phyloP scores from a whole-genome alignment of 148 eudicot genomes.

The Simmondsia chinensis region DNA sequence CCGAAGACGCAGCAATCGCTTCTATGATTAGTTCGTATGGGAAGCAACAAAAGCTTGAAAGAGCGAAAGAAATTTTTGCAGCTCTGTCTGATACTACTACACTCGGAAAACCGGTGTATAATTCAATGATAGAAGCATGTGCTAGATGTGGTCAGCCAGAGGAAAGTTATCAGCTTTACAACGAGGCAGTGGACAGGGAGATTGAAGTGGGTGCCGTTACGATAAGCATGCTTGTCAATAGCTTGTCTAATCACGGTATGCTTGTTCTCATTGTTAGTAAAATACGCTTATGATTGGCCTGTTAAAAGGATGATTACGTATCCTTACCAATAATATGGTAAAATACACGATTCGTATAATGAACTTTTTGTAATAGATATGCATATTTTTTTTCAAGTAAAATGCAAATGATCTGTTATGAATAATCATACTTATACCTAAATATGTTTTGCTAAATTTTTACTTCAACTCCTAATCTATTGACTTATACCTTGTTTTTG shows the following conservation, averaged over 20 bases:
- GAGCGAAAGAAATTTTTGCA: slow-evolving; percentile 38
- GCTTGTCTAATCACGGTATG: slow-evolving; percentile 50
- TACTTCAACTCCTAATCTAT: too few species aligned
- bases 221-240: slow-evolving; percentile 71
- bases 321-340: too few species aligned
- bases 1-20: slow-evolving; percentile 42
- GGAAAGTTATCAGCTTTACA: slow-evolving; percentile 52
- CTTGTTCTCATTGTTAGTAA: slow-evolving; percentile 1
- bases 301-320: too few species aligned
- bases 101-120: slow-evolving; percentile 29
- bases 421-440: too few species aligned
- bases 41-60: slow-evolving; percentile 41
- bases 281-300: too few species aligned
- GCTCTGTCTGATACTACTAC: slow-evolving; percentile 19
- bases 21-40: slow-evolving; percentile 57
- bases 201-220: slow-evolving; percentile 50
- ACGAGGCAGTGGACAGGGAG: slow-evolving; percentile 33
- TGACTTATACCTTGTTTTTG: too few species aligned
- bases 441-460: too few species aligned
- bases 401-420: too few species aligned
- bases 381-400: too few species aligned
- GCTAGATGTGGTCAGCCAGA: slow-evolving; percentile 37
- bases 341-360: too few species aligned
- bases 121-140: slow-evolving; percentile 49
- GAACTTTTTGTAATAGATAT: too few species aligned